These are phyloP conservation scores for Rubia balearica DNA, from an alignment of 305 asterid genomes.

Conservation along the genomic window DNA sequence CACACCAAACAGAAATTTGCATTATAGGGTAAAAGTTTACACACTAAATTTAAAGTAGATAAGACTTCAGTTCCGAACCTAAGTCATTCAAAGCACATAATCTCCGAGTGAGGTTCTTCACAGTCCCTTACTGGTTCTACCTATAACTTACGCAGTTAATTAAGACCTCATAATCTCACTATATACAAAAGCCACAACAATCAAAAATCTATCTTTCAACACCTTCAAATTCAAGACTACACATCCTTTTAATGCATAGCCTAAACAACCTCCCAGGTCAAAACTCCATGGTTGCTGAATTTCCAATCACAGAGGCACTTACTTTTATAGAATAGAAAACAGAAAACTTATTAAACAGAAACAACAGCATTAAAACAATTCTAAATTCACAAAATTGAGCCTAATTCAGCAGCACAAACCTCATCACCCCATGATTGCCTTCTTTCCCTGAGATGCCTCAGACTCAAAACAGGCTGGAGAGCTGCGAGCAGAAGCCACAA, in stretches of 20 bases:
- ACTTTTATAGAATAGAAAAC: neutral
- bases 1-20: neutral
- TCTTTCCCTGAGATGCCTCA: slow-evolving; percentile 1
- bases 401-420: neutral
- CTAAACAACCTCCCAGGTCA: neutral
- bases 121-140: no score
- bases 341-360: neutral
- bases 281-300: neutral
- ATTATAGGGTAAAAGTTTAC: neutral
- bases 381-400: neutral
- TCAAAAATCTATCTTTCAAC: neutral
- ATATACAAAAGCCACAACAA: neutral
- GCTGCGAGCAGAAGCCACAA: neutral
- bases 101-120: neutral
- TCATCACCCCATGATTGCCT: slow-evolving; percentile 1
- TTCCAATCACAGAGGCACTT: neutral
- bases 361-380: neutral
- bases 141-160: no score
- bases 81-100: neutral
- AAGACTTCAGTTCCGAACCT: neutral
- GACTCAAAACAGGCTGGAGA: slow-evolving; percentile 1
- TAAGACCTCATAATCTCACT: neutral
- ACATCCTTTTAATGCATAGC: neutral
- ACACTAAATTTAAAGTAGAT: neutral
- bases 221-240: slow-evolving; percentile 4